Conservation (phyloP, 2,329 filamentous ascomycete genomes). For the Cladosporium halotolerans region DNA sequence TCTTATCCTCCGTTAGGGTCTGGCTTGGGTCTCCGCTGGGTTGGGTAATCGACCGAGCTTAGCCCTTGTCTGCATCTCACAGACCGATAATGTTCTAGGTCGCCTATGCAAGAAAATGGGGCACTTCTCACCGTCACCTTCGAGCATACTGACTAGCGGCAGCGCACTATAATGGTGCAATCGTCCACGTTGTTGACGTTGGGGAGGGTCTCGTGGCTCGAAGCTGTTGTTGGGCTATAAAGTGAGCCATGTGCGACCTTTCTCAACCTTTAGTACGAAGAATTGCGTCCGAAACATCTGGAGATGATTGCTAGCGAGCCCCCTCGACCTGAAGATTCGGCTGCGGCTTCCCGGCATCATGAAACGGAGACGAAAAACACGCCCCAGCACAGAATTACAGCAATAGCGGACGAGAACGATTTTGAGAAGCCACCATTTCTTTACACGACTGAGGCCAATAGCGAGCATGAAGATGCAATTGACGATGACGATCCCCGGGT, state of each 20-base stretch:
- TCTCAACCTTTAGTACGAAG: neutral
- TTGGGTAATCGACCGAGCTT: neutral
- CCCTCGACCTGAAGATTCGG: neutral
- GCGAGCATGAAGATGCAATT: constrained; percentile 3
- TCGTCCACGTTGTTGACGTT: neutral
- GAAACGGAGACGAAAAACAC: neutral
- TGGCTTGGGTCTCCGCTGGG: neutral
- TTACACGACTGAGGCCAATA: constrained; percentile 1
- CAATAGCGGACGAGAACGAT: neutral
- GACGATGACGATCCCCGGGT: constrained; percentile 30
- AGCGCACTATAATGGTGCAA: neutral
- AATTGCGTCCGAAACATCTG: neutral
- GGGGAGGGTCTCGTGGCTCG: neutral
- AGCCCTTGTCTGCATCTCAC: neutral
- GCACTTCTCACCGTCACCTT: neutral
- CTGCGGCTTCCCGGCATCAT: neutral
- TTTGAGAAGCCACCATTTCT: constrained; percentile 6
- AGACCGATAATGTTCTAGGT: neutral
- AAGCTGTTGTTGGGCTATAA: neutral
- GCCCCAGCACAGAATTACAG: neutral
- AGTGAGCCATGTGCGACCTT: neutral
- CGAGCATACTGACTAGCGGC: neutral
- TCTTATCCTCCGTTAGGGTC: no score
- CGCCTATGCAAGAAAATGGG: neutral
- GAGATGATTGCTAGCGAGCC: neutral